Base-by-base conservation (phyloP, 2,329 filamentous ascomycete species). In the Xylaria sp. region DNA sequence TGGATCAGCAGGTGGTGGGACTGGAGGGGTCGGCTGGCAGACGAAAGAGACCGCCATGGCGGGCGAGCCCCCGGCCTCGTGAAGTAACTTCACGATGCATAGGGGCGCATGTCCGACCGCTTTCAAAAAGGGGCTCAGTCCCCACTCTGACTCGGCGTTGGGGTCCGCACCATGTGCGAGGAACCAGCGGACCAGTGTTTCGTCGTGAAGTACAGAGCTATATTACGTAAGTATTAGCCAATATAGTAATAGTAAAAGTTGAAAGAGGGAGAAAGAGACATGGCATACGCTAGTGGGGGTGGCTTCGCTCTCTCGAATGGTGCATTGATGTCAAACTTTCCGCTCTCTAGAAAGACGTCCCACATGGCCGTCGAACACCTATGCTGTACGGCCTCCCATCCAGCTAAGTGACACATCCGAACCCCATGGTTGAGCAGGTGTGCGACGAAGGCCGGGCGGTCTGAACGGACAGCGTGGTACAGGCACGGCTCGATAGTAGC, bases 21-120 rank as follows among this genome's bases (percentile, higher is more conserved):
- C 10, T 5, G 50, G 2, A 52, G 50, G 50, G 6, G 50, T 28
- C 23, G 50, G 23, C 23, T 28, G 23, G 20, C 50, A 52, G 23
- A 28, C 50, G 23, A 52, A 52, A 12, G 50, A 1, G 23, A 52
- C 50, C 50, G 50, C 50, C 10, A 52, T 28, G 23, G 23, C 23
- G 50, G 23, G 23, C 50, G 50, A 52, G 50, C 50, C 50, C 50
- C 50, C 50, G 50, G 50, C 50, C 50, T 52, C 13, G 23, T 52
- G 50, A 8, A 52, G 50, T 6, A 52, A 23, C 23, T 52, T 52
- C 13, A 52, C 50, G 12, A 52, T 52, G 3, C 23, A 52, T 4
- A 52, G 23, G 50, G 50, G 50, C 50, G 23, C 50, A 12, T 52
- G 50, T 10, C 50, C 50, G 23, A 52, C 50, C 10, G 50, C 50